Evolutionary conservation across 78 protist genomes (phyloP), one percentile per base, ranked within the genome.

Genomic region (Dictyostelium intermedium): DNA sequence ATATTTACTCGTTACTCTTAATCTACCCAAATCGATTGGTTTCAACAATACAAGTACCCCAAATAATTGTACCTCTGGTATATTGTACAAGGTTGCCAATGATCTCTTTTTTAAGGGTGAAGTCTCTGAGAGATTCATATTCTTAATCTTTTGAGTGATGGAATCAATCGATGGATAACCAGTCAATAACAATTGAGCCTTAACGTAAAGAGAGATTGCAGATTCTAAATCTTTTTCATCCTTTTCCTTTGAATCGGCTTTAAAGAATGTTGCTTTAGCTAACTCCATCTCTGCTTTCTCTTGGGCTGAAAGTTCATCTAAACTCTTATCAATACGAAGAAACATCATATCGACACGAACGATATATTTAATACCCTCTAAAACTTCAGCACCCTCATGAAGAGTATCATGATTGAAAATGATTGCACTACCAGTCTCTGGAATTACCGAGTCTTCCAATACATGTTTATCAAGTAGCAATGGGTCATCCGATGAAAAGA

Each of bases 331-430:
- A 8, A 87, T 87, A 87, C 93, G 93, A 81, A 87, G 13, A n/a
- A 91, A 91, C 95, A 91, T 91, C 91, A 91, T 91, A 25, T 91
- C 95, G n/a, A 84, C 91, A 77, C 95, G 91, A 16, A 91, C 0
- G 25, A 91, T 91, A 35, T 81, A 91, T 37, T 91, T 91, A 5
- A n/a, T 63, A 23, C 95, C 95, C 0, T 25, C 47, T 1, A 11
- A 2, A 1, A 91, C 95, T 47, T 82, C 82, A 1, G 41, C 84
- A 78, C 95, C 95, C 6, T 81, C 87, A 47, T 91, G 95, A 13
- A 83, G 78, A 41, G 87, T 91, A 70, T 91, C 95, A 82, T 91
- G 95, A 82, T 91, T 91, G 79, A 91, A 91, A 3, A 91, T 35
- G 41, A 91, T 11, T 1, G 95, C 95, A 7, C 63, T 81, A 20